Conservation (phyloP, 129 eudicot species). For the Tagetes erecta region DNA sequence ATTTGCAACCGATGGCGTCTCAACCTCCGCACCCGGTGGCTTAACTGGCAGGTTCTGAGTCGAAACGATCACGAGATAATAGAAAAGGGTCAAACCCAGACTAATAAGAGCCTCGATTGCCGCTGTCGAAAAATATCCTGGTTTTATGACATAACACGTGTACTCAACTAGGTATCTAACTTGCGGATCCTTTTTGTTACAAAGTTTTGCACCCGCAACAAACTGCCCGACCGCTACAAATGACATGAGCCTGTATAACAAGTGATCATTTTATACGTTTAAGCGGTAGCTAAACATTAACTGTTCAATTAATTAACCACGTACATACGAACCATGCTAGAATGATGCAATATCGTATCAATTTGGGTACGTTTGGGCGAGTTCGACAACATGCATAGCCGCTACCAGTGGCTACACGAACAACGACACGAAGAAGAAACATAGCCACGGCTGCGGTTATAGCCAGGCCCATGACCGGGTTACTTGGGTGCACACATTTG, state of each 20-base stretch:
- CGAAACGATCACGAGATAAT: conserved; percentile 33
- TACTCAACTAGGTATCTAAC: background rate
- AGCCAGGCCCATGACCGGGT: conserved; percentile 6
- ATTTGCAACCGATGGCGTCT: conserved; percentile 22
- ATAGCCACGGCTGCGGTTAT: conserved; percentile 19
- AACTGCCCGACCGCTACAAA: conserved; percentile 28
- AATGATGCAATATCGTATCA: conserved; percentile 27
- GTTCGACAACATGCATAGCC: conserved; percentile 30
- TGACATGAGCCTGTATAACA: conserved; percentile 24
- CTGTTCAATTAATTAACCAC: no score
- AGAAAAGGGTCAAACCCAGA: conserved; percentile 28
- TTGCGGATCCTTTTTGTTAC: conserved; percentile 1
- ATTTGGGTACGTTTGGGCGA: conserved; percentile 23
- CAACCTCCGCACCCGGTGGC: conserved; percentile 6
- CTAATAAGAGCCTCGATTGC: conserved; percentile 26
- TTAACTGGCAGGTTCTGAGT: conserved; percentile 12
- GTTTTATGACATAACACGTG: conserved; percentile 13
- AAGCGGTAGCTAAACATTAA: background rate
- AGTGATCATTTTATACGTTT: background rate
- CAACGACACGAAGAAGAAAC: conserved; percentile 28
- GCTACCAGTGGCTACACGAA: conserved; percentile 31
- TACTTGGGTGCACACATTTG: conserved; percentile 23
- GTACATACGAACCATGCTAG: conserved; percentile 16
- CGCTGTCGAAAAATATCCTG: conserved; percentile 20
- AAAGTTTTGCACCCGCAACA: conserved; percentile 26